Evolutionary conservation across 345 rosid species (phyloP).

Genomic region (Salix arbutifolia): DNA sequence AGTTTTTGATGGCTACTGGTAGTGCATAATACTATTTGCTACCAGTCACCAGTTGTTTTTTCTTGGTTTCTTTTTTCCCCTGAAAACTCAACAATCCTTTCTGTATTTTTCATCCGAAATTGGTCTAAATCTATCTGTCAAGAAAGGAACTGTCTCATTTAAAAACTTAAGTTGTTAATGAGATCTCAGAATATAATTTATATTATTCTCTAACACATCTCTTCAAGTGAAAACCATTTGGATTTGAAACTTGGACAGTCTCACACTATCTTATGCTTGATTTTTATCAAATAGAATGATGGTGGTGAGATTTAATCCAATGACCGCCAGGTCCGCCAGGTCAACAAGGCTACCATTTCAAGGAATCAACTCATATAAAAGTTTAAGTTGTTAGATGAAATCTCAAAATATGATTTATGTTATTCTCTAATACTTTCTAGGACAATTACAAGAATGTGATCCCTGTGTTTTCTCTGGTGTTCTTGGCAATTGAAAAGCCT

Average conservation of each 20-base stretch:
- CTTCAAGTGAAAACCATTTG: too few relatives aligned
- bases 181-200: too few relatives aligned
- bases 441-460: background rate
- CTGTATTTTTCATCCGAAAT: background rate
- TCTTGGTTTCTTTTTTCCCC: background rate
- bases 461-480: background rate
- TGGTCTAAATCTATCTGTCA: background rate
- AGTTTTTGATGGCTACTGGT: conserved; percentile 86
- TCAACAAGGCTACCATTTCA: too few relatives aligned
- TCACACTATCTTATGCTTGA: too few relatives aligned
- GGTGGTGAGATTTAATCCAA: too few relatives aligned
- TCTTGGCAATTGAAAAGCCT: background rate
- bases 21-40: conserved; percentile 27
- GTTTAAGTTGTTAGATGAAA: rapidly evolving
- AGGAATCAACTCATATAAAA: too few relatives aligned
- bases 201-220: too few relatives aligned
- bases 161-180: too few relatives aligned
- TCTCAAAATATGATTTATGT: too few relatives aligned
- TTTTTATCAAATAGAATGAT: too few relatives aligned
- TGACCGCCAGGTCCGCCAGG: too few relatives aligned
- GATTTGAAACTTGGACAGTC: rapidly evolving
- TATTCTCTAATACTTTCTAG: rapidly evolving
- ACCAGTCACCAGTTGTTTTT: background rate
- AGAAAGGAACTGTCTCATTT: rapidly evolving
- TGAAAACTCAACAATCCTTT: background rate